Evolutionary conservation across 345 rosid species (phyloP).

Genomic region (Pugionium cornutum): DNA sequence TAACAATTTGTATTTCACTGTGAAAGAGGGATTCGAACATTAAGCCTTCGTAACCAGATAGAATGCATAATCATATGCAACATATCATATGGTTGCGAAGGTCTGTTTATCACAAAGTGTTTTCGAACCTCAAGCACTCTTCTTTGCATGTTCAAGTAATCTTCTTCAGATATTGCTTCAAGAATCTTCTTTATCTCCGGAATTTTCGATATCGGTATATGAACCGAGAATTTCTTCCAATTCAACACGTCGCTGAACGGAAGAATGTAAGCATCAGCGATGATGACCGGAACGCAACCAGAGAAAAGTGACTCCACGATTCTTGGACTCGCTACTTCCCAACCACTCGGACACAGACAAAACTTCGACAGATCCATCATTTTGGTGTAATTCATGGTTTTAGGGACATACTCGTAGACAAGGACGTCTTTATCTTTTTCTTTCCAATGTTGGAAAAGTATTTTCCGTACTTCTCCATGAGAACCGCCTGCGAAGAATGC

Average conservation of each 20-base stretch:
- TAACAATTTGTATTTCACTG: slow-evolving; percentile 7
- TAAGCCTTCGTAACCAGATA: slow-evolving; percentile 67
- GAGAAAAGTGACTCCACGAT: slow-evolving; percentile 50
- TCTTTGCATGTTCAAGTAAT: slow-evolving; percentile 47
- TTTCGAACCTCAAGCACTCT: slow-evolving; percentile 47
- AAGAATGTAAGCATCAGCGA: slow-evolving; percentile 49
- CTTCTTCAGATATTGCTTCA: slow-evolving; percentile 31
- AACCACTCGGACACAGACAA: slow-evolving; percentile 70
- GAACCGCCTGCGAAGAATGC: slow-evolving; percentile 73
- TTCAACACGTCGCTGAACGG: slow-evolving; percentile 67
- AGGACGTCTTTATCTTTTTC: slow-evolving; percentile 55
- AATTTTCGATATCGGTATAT: slow-evolving; percentile 44
- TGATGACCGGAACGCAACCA: slow-evolving; percentile 62
- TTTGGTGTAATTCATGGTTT: slow-evolving; percentile 41
- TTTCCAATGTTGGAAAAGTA: slow-evolving; percentile 62
- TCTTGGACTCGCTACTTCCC: slow-evolving; percentile 73
- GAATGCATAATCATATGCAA: slow-evolving; percentile 71
- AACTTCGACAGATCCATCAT: slow-evolving; percentile 53
- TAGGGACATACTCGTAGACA: slow-evolving; percentile 53
- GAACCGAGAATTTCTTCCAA: slow-evolving; percentile 54
- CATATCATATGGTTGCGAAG: slow-evolving; percentile 61
- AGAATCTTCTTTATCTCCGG: slow-evolving; percentile 53
- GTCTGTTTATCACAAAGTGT: slow-evolving; percentile 59
- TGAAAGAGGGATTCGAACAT: slow-evolving; percentile 42
- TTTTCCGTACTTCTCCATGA: slow-evolving; percentile 56